Conservation (phyloP, 345 rosid genomes). For the Cardamine chenopodiifolia region DNA sequence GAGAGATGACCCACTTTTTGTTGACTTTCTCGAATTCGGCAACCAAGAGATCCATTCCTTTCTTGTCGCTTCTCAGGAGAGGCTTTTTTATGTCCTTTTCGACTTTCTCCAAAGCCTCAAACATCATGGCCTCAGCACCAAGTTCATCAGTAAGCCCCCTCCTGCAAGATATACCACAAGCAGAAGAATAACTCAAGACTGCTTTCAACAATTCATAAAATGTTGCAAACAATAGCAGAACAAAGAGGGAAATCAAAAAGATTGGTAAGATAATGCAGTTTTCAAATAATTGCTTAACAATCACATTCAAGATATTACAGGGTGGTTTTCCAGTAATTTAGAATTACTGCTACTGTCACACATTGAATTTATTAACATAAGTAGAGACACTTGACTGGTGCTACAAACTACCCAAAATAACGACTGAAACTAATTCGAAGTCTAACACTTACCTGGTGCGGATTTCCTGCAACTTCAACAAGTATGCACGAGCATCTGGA, state of each 20-base stretch:
- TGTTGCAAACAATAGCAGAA: too few relatives aligned
- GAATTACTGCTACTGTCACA: background rate
- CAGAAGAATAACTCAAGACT: background rate
- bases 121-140: slow-evolving; percentile 95
- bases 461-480: slow-evolving; percentile 73
- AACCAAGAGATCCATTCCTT: slow-evolving; percentile 81
- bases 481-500: slow-evolving; percentile 87
- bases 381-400: slow-evolving; percentile 2
- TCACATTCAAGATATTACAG: slow-evolving; percentile 2
- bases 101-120: slow-evolving; percentile 90
- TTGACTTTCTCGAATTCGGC: slow-evolving; percentile 93
- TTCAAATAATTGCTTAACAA: background rate
- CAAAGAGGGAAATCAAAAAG: too few relatives aligned
- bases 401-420: background rate
- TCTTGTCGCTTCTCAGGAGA: slow-evolving; percentile 89
- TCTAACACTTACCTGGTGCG: slow-evolving; percentile 58
- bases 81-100: slow-evolving; percentile 92
- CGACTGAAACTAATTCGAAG: background rate
- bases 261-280: background rate
- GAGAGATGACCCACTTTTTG: slow-evolving; percentile 57
- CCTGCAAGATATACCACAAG: slow-evolving; percentile 53
- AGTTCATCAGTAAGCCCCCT: slow-evolving; percentile 78
- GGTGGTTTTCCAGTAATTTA: background rate
- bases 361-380: background rate
- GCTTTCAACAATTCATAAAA: background rate